phyloP scores from a whole-genome alignment of 1,284 basidiomycete species.

The Cryptococcus sp. region DNA sequence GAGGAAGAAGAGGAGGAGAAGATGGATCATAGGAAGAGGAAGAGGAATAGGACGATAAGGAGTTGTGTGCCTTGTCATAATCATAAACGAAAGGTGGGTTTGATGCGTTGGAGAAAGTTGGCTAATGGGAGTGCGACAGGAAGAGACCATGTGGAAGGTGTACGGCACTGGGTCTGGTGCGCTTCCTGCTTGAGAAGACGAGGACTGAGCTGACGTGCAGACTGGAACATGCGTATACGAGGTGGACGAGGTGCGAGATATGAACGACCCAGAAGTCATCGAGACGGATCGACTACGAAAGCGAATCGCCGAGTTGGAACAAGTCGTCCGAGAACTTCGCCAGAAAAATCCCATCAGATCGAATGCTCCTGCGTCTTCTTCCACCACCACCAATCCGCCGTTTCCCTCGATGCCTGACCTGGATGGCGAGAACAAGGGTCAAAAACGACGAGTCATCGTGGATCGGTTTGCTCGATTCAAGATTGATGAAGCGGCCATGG shows the following conservation, averaged over 20 bases:
- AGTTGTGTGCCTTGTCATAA: constrained; percentile 86
- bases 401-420: background rate
- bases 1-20: constrained; percentile 26
- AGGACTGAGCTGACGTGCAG: constrained; percentile 42
- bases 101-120: background rate
- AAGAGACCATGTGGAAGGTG: constrained; percentile 71
- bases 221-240: constrained; percentile 89
- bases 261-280: constrained; percentile 76
- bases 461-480: constrained; percentile 44
- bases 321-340: constrained; percentile 66
- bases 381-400: background rate
- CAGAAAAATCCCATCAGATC: constrained; percentile 23
- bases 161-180: constrained; percentile 55
- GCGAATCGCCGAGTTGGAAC: constrained; percentile 82
- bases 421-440: constrained; percentile 4
- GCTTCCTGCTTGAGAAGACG: background rate
- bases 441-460: constrained; percentile 39
- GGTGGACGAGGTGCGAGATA: constrained; percentile 75
- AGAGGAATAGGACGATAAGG: constrained; percentile 82
- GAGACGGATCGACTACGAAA: constrained; percentile 75
- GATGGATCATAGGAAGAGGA: constrained; percentile 54
- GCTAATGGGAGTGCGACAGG: constrained; percentile 42
- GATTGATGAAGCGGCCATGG: constrained; percentile 38
- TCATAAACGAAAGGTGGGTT: constrained; percentile 75
- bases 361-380: background rate